These are phyloP conservation scores for Setomelanomma holmii DNA, from an alignment of 2,329 filamentous ascomycete species.

Conservation along the genomic window DNA sequence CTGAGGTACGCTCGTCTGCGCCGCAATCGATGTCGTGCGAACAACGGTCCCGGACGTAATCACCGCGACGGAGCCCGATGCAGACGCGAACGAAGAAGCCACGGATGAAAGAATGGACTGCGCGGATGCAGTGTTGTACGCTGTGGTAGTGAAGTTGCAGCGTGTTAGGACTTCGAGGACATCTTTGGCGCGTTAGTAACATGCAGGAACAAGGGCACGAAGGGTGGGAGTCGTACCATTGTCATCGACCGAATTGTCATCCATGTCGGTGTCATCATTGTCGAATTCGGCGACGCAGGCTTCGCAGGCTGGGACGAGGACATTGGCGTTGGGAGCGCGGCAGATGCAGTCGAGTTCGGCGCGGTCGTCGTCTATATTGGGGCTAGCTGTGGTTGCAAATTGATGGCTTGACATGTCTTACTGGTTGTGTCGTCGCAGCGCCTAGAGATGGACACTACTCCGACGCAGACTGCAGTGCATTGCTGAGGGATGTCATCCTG, in stretches of 20 bases:
- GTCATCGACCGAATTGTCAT: slow-evolving; percentile 19
- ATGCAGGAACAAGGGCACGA: neutral
- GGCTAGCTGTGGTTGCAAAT: neutral
- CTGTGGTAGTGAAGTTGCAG: slow-evolving; percentile 38
- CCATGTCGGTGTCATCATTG: slow-evolving; percentile 14
- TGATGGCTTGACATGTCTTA: slow-evolving; percentile 3
- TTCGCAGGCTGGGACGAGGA: slow-evolving; percentile 36
- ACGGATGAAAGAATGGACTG: slow-evolving; percentile 10
- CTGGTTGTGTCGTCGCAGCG: slow-evolving; percentile 33
- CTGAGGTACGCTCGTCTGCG: slow-evolving; percentile 1
- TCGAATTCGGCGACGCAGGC: slow-evolving; percentile 39
- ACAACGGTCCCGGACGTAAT: slow-evolving; percentile 14
- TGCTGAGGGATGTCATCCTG: slow-evolving; percentile 38
- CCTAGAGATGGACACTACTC: slow-evolving; percentile 28
- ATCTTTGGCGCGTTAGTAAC: slow-evolving; percentile 18
- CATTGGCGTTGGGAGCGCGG: slow-evolving; percentile 29
- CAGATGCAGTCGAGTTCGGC: slow-evolving; percentile 40
- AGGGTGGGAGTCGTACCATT: slow-evolving; percentile 11
- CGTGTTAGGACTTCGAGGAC: slow-evolving; percentile 37
- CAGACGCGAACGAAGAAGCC: slow-evolving; percentile 9
- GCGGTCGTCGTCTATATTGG: slow-evolving; percentile 24
- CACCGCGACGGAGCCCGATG: slow-evolving; percentile 8
- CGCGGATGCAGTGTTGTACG: slow-evolving; percentile 27
- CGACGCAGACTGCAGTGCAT: slow-evolving; percentile 37
- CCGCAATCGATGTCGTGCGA: slow-evolving; percentile 4